Base-by-base conservation (phyloP, 23 red algal species). In the Agarophyton chilense region DNA sequence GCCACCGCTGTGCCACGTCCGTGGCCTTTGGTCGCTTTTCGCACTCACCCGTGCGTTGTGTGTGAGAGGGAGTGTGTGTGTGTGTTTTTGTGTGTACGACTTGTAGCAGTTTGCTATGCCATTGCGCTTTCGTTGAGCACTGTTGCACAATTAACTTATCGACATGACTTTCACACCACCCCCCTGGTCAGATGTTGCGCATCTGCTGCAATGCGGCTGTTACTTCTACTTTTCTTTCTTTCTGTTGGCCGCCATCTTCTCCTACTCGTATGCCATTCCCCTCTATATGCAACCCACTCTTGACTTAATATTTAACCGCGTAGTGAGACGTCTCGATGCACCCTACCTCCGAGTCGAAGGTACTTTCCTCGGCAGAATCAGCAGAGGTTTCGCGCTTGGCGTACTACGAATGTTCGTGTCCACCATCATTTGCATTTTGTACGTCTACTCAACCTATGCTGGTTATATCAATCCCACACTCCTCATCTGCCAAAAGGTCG, bases 401-500 rank as follows among this genome's bases (percentile, higher is more conserved):
- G 76, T 91, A 3, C 18, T 75, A 22, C 88, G 88, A 53, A 93
- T 93, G 72, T 43, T 93, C 79, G 47, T 57, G 35, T 93, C 79
- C 24, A 85, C 81, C 28, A 52, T 63, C 22, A 70, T 93, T 6
- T 93, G 90, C 55, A 77, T 78, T 43, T 26, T 58, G 46, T 93
- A 93, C 45, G 90, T 93, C 49, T 93, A 93, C 41, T 63, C 52
- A n/a, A 93, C 90, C 12, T 93, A 93, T 39, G 45, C 82, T 10
- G 81, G 90, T 32, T 54, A 77, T 25, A 86, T 93, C 82, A 44
- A n/a, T 54, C 45, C 35, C 4, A 19, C 71, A 5, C 64, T 93
- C 52, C 72, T 70, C 9, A 40, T 49, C 57, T 64, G 56, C 19
- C 81, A 79, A 45, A 64, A 68, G 39, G 52, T 31, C 68, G 42